Base-by-base conservation (phyloP, 441 rosid genomes). In the Erysimum cheiri region DNA sequence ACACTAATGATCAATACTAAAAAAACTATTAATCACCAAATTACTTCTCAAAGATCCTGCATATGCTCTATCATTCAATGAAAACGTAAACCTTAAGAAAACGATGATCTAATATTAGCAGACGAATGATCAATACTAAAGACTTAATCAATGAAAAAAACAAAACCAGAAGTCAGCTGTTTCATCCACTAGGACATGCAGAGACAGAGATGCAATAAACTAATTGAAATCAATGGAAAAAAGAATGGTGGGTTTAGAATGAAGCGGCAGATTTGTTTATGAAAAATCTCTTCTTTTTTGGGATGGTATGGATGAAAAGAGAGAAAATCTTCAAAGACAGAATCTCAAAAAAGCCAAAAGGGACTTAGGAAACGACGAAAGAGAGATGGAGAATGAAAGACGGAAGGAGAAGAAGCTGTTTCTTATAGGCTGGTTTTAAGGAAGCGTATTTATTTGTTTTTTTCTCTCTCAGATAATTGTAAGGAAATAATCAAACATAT, bases 41-140 rank as follows among this genome's bases (percentile, higher is more conserved):
- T n/a, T n/a, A 35, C n/a, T 15, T 61, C 9, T 3, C 8, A 17
- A 43, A 33, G 64, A 67, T 67, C 60, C 3, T 70, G 31, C 60
- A 49, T n/a, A 28, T 14, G 37, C 28, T 40, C 43, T 43, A 15
- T 13, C 8, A 41, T 41, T 41, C 17, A 41, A 19, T 19, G 46
- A 2, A 83, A 75, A 48, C 3, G 82, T 82, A 81, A 81, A 83
- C 81, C 78, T 80, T 69, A 74, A 65, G 80, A 84, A 85, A 85
- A 82, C 72, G 84, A 85, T 26, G 60, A 65, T 50, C 35, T 33
- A 63, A 48, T 17, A 11, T 15, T 15, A 37, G 28, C 57, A 53
- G 36, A 61, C 40, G 31, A 56, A 66, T 44, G 63, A 78, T 57
- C 44, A 8, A 14, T 49, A 44, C 3, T 19, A 49, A 68, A 12